Percentiles rank a stretch among this genome's conserved stretches.
These are phyloP conservation scores for Aspergillus sclerotialis DNA, from an alignment of 2,329 filamentous ascomycete species.

Conservation along the genomic window DNA sequence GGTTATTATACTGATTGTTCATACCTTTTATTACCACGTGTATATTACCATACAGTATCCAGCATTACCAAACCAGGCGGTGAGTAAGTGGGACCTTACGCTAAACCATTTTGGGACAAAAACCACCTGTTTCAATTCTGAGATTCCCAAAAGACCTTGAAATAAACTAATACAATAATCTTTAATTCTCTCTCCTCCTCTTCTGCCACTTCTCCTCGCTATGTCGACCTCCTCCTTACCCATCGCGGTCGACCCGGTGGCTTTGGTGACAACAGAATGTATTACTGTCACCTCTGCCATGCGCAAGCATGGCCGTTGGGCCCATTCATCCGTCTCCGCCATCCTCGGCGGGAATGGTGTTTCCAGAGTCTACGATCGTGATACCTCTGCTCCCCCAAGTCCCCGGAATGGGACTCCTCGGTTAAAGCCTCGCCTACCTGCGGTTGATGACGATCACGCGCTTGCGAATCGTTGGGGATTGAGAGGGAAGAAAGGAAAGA, in stretches of 20 bases:
- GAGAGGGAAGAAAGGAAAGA: constrained; percentile 90
- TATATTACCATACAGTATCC: too few relatives aligned
- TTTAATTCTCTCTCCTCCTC: constrained; percentile 12
- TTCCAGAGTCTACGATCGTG: constrained; percentile 40
- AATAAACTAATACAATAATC: too few relatives aligned
- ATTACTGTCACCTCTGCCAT: constrained; percentile 97
- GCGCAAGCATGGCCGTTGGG: constrained; percentile 94
- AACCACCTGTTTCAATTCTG: not conserved
- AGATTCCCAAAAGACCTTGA: not conserved
- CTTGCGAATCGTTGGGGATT: constrained; percentile 85
- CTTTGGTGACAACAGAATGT: constrained; percentile 94
- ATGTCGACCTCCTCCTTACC: constrained; percentile 45
- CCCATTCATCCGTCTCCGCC: constrained; percentile 90
- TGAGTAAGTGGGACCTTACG: not conserved
- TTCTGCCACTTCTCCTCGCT: constrained; percentile 15
- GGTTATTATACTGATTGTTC: too few relatives aligned
- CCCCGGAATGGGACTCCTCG: constrained; percentile 20
- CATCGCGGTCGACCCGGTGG: constrained; percentile 83
- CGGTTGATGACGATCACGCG: constrained; percentile 35
- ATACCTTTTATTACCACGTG: too few relatives aligned
- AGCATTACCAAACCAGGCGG: not conserved
- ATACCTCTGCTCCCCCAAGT: constrained; percentile 33
- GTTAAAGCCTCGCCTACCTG: constrained; percentile 13
- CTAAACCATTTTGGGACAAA: not conserved
- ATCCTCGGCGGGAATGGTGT: constrained; percentile 69